Conservation (phyloP, 805 yeast species). For the Cyberlindnera xishuangbannaensis region DNA sequence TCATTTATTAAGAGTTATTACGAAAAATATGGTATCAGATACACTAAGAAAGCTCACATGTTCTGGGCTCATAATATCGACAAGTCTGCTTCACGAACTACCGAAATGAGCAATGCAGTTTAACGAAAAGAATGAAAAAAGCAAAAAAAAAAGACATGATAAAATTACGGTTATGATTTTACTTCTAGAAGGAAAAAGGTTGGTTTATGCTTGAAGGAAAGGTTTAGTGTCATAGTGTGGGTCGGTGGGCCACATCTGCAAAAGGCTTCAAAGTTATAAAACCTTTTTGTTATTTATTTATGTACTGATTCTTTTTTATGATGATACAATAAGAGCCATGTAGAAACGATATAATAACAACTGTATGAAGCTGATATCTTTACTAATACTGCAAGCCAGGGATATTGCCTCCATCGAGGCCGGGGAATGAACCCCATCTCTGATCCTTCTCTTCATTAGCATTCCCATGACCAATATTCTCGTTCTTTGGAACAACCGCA, state of each 20-base stretch:
- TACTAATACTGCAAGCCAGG: slow-evolving; percentile 13
- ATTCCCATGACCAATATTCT: slow-evolving; percentile 21
- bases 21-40: slow-evolving; percentile 26
- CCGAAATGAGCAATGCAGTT: not conserved
- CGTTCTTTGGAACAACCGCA: slow-evolving; percentile 29
- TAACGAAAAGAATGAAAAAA: too few species aligned
- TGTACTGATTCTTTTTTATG: too few species aligned
- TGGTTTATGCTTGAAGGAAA: too few species aligned
- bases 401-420: slow-evolving; percentile 7
- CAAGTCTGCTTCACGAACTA: not conserved
- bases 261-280: too few species aligned
- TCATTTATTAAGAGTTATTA: slow-evolving; percentile 32
- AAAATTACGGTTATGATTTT: not conserved
- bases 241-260: not conserved
- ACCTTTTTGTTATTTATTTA: too few species aligned
- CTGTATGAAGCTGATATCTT: too few species aligned
- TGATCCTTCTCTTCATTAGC: slow-evolving; percentile 1
- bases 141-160: not conserved
- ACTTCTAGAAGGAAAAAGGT: not conserved
- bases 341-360: too few species aligned
- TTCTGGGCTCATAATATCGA: slow-evolving; percentile 11
- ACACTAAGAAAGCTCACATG: slow-evolving; percentile 27
- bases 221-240: not conserved
- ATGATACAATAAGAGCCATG: too few species aligned
- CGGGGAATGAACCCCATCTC: slow-evolving; percentile 5